These are phyloP conservation scores for Laburnicola sp. DNA, from an alignment of 2,329 filamentous ascomycete species.

Conservation along the genomic window DNA sequence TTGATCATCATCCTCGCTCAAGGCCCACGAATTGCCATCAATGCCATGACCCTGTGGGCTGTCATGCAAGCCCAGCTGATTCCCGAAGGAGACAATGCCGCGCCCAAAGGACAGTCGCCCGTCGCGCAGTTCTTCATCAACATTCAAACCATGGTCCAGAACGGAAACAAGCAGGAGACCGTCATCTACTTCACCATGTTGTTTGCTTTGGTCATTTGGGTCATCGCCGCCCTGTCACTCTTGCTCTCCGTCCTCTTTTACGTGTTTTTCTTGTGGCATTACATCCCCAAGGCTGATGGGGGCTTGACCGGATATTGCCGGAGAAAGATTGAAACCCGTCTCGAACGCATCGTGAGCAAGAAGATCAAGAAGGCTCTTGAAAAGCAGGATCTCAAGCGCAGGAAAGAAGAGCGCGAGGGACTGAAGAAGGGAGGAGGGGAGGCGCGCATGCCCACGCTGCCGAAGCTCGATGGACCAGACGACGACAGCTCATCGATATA, in stretches of 20 bases:
- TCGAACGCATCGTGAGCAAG: slow-evolving; percentile 79
- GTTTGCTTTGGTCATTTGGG: slow-evolving; percentile 88
- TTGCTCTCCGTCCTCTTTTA: slow-evolving; percentile 78
- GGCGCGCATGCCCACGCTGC: slow-evolving; percentile 45
- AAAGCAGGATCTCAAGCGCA: slow-evolving; percentile 65
- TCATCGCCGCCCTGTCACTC: slow-evolving; percentile 74
- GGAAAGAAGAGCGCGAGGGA: slow-evolving; percentile 46
- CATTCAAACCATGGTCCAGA: slow-evolving; percentile 69
- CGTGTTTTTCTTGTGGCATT: slow-evolving; percentile 87
- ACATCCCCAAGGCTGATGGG: slow-evolving; percentile 80
- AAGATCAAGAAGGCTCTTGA: slow-evolving; percentile 89
- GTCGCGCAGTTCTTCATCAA: slow-evolving; percentile 82
- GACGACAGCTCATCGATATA: slow-evolving; percentile 47
- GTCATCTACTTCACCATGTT: slow-evolving; percentile 87
- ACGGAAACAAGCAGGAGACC: slow-evolving; percentile 73
- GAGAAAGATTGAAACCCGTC: slow-evolving; percentile 83
- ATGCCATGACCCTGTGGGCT: slow-evolving; percentile 83
- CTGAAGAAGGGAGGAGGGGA: slow-evolving; percentile 52
- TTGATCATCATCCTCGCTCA: slow-evolving; percentile 88
- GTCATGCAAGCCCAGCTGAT: slow-evolving; percentile 77
- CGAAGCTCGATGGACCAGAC: slow-evolving; percentile 44
- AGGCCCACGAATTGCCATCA: slow-evolving; percentile 88
- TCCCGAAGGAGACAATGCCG: slow-evolving; percentile 58
- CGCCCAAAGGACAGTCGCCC: slow-evolving; percentile 61
- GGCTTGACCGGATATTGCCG: slow-evolving; percentile 84